These are phyloP conservation scores for Leucosporidium scottii DNA, from an alignment of 768 basidiomycete genomes.

Conservation along the genomic window DNA sequence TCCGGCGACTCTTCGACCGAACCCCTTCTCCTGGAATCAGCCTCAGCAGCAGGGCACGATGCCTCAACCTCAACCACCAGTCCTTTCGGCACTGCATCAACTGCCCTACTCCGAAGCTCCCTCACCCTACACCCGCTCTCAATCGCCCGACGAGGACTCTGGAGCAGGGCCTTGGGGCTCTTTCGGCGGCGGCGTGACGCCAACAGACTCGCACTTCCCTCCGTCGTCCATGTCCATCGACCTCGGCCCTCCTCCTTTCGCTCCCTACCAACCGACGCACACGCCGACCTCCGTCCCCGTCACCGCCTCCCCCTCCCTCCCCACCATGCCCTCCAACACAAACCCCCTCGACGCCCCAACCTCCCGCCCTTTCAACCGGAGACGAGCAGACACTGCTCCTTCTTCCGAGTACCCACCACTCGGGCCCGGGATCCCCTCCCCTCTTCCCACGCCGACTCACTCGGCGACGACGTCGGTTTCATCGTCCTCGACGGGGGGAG, in stretches of 20 bases:
- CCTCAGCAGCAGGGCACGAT: background rate
- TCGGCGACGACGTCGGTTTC: background rate
- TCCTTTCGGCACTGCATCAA: background rate
- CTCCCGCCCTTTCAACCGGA: background rate
- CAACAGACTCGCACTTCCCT: slow-evolving; percentile 10
- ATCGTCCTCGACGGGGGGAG: background rate
- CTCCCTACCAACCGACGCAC: background rate
- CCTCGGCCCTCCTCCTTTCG: no score
- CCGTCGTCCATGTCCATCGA: background rate
- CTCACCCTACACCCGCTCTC: background rate
- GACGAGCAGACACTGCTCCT: slow-evolving; percentile 27
- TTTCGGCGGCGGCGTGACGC: background rate
- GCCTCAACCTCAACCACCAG: background rate
- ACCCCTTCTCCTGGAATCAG: slow-evolving; percentile 10
- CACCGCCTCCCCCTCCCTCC: slow-evolving; percentile 14
- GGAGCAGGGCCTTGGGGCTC: background rate
- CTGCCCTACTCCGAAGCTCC: background rate
- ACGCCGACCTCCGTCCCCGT: background rate
- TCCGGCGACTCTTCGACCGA: slow-evolving; percentile 7
- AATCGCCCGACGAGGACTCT: slow-evolving; percentile 2
- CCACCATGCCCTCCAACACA: background rate
- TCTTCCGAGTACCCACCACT: slow-evolving; percentile 10
- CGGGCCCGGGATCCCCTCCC: slow-evolving; percentile 1
- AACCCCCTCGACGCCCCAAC: background rate
- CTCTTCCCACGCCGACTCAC: background rate